These are phyloP conservation scores for Malassezia slooffiae DNA, from an alignment of 1,284 basidiomycete species.

Conservation along the genomic window DNA sequence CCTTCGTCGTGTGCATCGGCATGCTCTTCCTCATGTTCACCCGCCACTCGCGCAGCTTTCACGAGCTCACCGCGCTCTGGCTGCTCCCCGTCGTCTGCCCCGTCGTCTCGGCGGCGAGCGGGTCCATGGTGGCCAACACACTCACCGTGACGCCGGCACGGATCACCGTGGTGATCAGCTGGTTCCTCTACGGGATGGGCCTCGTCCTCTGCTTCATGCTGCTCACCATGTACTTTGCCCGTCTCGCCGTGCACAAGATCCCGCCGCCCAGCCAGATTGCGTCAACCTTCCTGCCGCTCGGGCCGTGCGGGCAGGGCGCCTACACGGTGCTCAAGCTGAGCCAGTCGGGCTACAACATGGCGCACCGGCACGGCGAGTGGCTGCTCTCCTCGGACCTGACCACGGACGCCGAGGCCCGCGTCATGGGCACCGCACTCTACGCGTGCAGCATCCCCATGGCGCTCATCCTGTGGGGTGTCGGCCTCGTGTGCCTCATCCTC, in stretches of 20 bases:
- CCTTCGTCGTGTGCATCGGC: slow-evolving; percentile 57
- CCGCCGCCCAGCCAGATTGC: slow-evolving; percentile 52
- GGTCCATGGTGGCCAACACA: slow-evolving; percentile 54
- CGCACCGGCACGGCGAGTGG: too few relatives aligned
- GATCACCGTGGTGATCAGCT: slow-evolving; percentile 53
- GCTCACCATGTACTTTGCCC: slow-evolving; percentile 52
- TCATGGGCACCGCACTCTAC: slow-evolving; percentile 29
- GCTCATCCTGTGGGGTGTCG: slow-evolving; percentile 50
- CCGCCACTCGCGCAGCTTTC: slow-evolving; percentile 55
- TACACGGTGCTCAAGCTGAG: slow-evolving; percentile 56
- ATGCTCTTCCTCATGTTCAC: slow-evolving; percentile 61
- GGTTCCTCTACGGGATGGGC: too few relatives aligned
- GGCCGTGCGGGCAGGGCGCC: slow-evolving; percentile 56
- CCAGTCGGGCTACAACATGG: too few relatives aligned
- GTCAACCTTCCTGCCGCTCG: slow-evolving; percentile 55
- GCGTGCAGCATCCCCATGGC: slow-evolving; percentile 28
- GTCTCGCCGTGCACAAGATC: slow-evolving; percentile 49
- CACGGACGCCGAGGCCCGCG: slow-evolving; percentile 12
- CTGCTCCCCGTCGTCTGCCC: slow-evolving; percentile 62
- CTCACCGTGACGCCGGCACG: slow-evolving; percentile 52
- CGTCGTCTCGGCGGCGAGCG: slow-evolving; percentile 59
- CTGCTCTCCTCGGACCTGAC: too few relatives aligned
- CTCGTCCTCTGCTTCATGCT: slow-evolving; percentile 50
- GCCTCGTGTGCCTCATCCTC: slow-evolving; percentile 49
- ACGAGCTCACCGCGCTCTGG: slow-evolving; percentile 39